Conservation (phyloP, 2,329 filamentous ascomycete genomes). For the Cladosporium sp. region DNA sequence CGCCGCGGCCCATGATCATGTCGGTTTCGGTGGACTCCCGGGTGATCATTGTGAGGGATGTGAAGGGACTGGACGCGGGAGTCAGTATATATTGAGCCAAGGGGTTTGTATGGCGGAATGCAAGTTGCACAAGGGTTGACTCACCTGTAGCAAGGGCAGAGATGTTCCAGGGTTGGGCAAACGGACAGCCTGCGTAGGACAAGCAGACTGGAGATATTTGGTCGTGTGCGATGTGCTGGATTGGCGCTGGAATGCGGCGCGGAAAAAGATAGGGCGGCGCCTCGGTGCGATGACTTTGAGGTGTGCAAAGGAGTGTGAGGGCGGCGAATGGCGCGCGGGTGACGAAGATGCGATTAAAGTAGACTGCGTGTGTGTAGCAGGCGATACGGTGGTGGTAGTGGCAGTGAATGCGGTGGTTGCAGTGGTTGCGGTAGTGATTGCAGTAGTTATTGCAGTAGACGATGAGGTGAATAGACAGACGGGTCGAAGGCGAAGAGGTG, state of each 20-base stretch:
- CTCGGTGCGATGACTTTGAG: neutral
- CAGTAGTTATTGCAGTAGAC: too few species aligned
- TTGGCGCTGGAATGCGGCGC: slow-evolving; percentile 13
- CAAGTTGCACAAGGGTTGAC: slow-evolving; percentile 17
- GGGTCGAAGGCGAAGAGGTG: neutral
- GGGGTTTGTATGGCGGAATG: slow-evolving; percentile 12
- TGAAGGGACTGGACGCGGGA: neutral
- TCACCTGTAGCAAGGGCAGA: slow-evolving; percentile 14
- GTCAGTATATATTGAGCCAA: slow-evolving; percentile 10
- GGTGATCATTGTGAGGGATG: slow-evolving; percentile 35
- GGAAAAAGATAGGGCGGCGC: neutral
- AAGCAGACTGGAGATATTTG: slow-evolving; percentile 5
- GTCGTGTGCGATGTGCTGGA: neutral
- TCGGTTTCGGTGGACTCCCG: slow-evolving; percentile 33
- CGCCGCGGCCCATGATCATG: slow-evolving; percentile 43
- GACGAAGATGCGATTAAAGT: neutral
- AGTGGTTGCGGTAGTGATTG: too few species aligned
- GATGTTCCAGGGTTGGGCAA: slow-evolving; percentile 12
- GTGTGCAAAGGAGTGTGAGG: slow-evolving; percentile 12
- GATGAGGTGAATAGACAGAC: too few species aligned
- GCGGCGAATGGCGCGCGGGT: slow-evolving; percentile 9
- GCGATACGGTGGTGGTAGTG: too few species aligned
- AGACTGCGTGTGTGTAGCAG: too few species aligned
- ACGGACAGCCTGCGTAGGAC: slow-evolving; percentile 13
- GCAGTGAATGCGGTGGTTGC: neutral